Conservation (phyloP, 2,329 filamentous ascomycete genomes). For the Cucurbitaria berberidis region DNA sequence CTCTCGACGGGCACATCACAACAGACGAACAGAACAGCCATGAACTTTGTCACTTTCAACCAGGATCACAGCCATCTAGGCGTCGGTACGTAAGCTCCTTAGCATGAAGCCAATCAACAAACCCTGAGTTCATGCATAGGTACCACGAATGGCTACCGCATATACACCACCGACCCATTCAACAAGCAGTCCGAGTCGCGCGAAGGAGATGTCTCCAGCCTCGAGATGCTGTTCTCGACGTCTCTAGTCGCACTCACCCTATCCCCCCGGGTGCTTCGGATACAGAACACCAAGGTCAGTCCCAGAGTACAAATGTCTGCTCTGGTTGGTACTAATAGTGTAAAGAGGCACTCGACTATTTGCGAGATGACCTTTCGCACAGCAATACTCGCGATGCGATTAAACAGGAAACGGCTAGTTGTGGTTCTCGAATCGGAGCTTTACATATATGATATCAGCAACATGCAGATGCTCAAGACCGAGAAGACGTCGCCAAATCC, state of each 20-base stretch:
- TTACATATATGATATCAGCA: slow-evolving; percentile 98
- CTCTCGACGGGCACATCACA: slow-evolving; percentile 7
- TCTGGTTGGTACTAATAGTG: slow-evolving; percentile 9
- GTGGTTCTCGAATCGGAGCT: slow-evolving; percentile 96
- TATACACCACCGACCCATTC: slow-evolving; percentile 97
- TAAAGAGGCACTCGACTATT: slow-evolving; percentile 77
- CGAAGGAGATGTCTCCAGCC: slow-evolving; percentile 91
- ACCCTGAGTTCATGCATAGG: slow-evolving; percentile 57
- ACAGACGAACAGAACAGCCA: slow-evolving; percentile 50
- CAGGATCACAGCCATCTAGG: slow-evolving; percentile 98
- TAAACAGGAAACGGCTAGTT: slow-evolving; percentile 92
- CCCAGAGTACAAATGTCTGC: neutral
- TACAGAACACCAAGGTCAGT: slow-evolving; percentile 93
- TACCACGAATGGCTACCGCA: slow-evolving; percentile 91
- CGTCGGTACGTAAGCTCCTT: slow-evolving; percentile 69
- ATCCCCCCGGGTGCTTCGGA: slow-evolving; percentile 89
- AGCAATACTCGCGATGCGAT: slow-evolving; percentile 89
- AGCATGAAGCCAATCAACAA: neutral
- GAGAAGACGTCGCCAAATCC: slow-evolving; percentile 95
- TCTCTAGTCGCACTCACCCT: slow-evolving; percentile 93
- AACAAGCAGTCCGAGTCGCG: slow-evolving; percentile 93
- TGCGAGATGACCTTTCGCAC: slow-evolving; percentile 98
- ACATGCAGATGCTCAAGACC: slow-evolving; percentile 93
- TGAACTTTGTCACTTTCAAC: slow-evolving; percentile 99
- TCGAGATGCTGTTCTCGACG: slow-evolving; percentile 99